A percentile compares a stretch with the other conserved stretches of the same genome.
Evolutionary conservation across 192 early-diverging fungal species (phyloP).

Genomic region (Coemansia sp.): DNA sequence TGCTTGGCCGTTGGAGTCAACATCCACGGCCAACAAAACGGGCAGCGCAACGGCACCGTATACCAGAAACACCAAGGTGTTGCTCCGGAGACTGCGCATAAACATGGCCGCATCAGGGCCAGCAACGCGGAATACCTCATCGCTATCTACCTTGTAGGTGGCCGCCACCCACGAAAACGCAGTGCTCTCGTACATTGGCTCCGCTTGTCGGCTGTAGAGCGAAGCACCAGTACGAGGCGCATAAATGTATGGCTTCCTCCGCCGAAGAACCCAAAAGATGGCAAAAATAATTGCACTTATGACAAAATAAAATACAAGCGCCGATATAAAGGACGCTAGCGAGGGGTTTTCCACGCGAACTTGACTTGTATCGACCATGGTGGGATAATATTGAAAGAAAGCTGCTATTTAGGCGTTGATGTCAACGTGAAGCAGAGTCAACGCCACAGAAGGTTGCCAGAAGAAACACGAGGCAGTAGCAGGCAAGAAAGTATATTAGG

Average conservation of each 20-base stretch:
- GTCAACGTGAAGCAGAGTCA: not conserved
- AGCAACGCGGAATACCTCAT: not conserved
- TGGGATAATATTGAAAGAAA: not conserved
- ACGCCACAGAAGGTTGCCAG: not conserved
- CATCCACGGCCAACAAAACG: not conserved
- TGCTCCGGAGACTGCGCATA: constrained; percentile 4
- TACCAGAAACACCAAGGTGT: not conserved
- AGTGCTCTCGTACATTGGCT: not conserved
- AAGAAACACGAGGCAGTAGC: too few relatives aligned
- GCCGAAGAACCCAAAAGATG: not conserved
- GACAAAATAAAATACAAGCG: constrained; percentile 1
- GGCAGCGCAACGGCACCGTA: not conserved
- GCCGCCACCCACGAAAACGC: not conserved
- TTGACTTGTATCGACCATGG: constrained; percentile 2
- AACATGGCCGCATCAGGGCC: constrained; percentile 13
- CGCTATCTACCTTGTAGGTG: not conserved
- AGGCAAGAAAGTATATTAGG: too few relatives aligned
- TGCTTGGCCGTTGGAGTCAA: not conserved
- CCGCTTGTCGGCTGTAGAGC: not conserved
- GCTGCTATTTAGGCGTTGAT: not conserved
- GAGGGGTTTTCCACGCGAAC: constrained; percentile 4
- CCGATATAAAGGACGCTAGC: constrained; percentile 2
- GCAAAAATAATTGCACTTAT: not conserved
- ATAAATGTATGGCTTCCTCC: not conserved
- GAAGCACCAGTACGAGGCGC: not conserved